Evolutionary conservation across 2,329 filamentous ascomycete genomes (phyloP).

Genomic region (Pseudogymnoascus sp.): DNA sequence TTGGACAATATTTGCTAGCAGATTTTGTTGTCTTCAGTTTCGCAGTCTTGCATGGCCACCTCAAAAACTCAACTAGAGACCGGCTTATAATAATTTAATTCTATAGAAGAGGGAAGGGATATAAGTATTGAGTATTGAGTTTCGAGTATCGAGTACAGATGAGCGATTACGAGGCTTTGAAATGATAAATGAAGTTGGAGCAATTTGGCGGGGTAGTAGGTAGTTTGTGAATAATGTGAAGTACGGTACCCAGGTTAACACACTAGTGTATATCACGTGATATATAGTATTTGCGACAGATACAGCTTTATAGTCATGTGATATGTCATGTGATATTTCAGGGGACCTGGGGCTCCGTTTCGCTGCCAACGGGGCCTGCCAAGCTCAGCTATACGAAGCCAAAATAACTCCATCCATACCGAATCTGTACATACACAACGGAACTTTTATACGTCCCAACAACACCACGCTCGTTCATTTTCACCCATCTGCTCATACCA

Average conservation of each 20-base stretch:
- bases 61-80: not conserved
- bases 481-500: not conserved
- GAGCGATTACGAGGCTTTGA: not conserved
- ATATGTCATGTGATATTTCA: not conserved
- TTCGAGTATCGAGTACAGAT: not conserved
- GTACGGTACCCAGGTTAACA: not conserved
- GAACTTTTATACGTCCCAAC: constrained; percentile 5
- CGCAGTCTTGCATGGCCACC: not conserved
- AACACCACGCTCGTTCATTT: constrained; percentile 1
- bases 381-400: constrained; percentile 3
- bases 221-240: not conserved
- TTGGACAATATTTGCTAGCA: not conserved
- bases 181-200: not conserved
- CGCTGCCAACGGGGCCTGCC: constrained; percentile 1
- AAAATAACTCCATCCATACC: constrained; percentile 5
- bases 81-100: not conserved
- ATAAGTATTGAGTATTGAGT: not conserved
- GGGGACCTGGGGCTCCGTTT: not conserved
- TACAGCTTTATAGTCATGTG: not conserved
- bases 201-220: not conserved
- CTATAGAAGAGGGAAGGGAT: not conserved
- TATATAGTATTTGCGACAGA: not conserved
- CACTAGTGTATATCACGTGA: not conserved
- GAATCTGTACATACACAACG: constrained; percentile 1
- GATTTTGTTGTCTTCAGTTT: not conserved